Evolutionary conservation across 345 rosid genomes (phyloP), one percentile per base, ranked within the genome.

Genomic region (Dimocarpus longan): DNA sequence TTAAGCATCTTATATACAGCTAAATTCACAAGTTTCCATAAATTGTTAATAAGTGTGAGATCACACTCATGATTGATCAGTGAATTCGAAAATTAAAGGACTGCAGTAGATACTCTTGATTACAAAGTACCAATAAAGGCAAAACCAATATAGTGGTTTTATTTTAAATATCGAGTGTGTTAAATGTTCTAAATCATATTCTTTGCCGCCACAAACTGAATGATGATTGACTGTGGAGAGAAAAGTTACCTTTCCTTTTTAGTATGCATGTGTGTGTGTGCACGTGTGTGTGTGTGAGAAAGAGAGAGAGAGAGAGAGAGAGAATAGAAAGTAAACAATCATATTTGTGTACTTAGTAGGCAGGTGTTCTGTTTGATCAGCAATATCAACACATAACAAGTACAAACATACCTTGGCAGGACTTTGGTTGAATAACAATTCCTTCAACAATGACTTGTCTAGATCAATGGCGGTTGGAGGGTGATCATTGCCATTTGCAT

Each of bases 401-500:
- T 50, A 67, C 32, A 71, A n/a, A 48, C 66, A 48, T 86, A 94
- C 99, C 92, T 96, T 96, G 52, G 93, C 83, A 63, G 95, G 94
- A 79, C 95, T 89, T 83, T 91, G 95, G 81, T 96, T 94, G 84
- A 93, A 94, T 68, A 96, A 82, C 79, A 94, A 83, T 16, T 93
- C 98, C 79, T 79, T 88, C 65, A 89, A 80, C 75, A 96, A 80
- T 72, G 97, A 90, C 79, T 89, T 96, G 81, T 96, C 92, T 16
- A 96, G 85, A 73, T 96, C 98, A 71, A 93, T 92, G 16, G 98
- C 97, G 3, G 99, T 94, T 68, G 99, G 97, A 82, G 97, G 91
- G 65, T 80, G 81, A 78, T 81, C 86, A 71, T 88, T 94, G 76
- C 99, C 99, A 74, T 94, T 92, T 67, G 88, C 86, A 81, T 94